phyloP scores from a whole-genome alignment of 352 stramenopile genomes.

The Elongisporangium senticosum region DNA sequence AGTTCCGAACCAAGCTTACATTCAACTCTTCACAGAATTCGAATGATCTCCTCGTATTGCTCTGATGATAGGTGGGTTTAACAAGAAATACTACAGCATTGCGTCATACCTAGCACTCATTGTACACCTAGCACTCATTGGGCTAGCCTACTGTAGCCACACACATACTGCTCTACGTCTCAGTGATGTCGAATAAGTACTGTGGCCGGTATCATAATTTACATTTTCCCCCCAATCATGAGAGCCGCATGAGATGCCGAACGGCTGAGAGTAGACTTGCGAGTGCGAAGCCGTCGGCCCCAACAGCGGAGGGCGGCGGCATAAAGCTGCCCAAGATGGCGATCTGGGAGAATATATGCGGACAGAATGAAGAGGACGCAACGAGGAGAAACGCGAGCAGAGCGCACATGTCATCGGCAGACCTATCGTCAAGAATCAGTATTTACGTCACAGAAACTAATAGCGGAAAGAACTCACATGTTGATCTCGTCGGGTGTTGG shows the following conservation, averaged over 20 bases:
- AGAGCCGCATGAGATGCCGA: conserved; percentile 26
- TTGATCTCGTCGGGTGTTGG: conserved; percentile 24
- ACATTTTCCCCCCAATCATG: conserved; percentile 12
- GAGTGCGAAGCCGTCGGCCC: conserved; percentile 47
- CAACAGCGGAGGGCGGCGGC: conserved; percentile 17
- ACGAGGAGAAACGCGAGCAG: conserved; percentile 55
- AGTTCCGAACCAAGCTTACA: too few relatives aligned
- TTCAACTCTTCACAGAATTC: too few relatives aligned
- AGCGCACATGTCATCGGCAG: conserved; percentile 36
- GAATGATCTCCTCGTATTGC: too few relatives aligned
- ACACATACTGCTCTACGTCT: too few relatives aligned
- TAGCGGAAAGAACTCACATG: conserved; percentile 18
- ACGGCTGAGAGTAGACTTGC: conserved; percentile 42
- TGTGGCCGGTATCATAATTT: too few relatives aligned
- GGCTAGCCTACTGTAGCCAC: too few relatives aligned
- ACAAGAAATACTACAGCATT: too few relatives aligned
- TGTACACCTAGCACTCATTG: too few relatives aligned
- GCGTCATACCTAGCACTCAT: neutral
- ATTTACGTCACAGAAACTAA: neutral
- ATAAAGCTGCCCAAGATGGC: conserved; percentile 53
- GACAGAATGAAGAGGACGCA: conserved; percentile 31
- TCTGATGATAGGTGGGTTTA: too few relatives aligned
- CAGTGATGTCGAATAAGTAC: too few relatives aligned
- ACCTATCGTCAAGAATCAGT: conserved; percentile 12
- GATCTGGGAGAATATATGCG: conserved; percentile 53